phyloP scores from a whole-genome alignment of 1,284 basidiomycete species.

The Sutorius eximius region DNA sequence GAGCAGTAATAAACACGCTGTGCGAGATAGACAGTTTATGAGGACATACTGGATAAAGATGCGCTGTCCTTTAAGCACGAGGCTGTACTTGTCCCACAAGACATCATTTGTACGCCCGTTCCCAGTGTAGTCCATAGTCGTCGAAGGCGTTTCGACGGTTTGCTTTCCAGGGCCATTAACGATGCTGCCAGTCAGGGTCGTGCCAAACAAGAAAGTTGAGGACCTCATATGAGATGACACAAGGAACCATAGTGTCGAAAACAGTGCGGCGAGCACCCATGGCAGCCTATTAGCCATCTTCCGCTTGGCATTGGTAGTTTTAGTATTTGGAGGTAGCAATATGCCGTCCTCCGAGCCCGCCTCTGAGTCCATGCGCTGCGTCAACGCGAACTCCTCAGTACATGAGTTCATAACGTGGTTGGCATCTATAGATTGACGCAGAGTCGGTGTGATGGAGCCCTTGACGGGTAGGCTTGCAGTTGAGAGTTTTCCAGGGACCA shows the following conservation, averaged over 20 bases:
- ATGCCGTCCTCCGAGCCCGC: not conserved
- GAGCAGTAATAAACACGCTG: slow-evolving; percentile 2
- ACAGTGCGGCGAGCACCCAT: slow-evolving; percentile 18
- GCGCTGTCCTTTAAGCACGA: slow-evolving; percentile 35
- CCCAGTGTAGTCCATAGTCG: slow-evolving; percentile 17
- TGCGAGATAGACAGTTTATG: not conserved
- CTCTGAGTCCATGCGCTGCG: not conserved
- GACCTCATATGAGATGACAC: slow-evolving; percentile 9
- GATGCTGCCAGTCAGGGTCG: not conserved
- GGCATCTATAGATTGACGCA: not conserved
- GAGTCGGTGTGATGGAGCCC: not conserved
- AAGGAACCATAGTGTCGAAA: slow-evolving; percentile 26
- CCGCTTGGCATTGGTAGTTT: not conserved
- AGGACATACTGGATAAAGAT: slow-evolving; percentile 33
- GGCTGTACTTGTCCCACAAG: slow-evolving; percentile 35
- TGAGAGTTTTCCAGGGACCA: no score
- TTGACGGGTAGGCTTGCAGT: not conserved
- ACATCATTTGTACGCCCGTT: slow-evolving; percentile 36
- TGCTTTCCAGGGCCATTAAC: not conserved
- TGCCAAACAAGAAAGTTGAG: slow-evolving; percentile 1
- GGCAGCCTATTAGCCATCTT: slow-evolving; percentile 4
- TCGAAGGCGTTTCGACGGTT: not conserved
- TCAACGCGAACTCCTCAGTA: not conserved
- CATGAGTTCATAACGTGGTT: slow-evolving; percentile 5
- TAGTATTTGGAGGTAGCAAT: not conserved